Evolutionary conservation across 2,329 filamentous ascomycete genomes (phyloP).

Genomic region (Fusarium sp.): DNA sequence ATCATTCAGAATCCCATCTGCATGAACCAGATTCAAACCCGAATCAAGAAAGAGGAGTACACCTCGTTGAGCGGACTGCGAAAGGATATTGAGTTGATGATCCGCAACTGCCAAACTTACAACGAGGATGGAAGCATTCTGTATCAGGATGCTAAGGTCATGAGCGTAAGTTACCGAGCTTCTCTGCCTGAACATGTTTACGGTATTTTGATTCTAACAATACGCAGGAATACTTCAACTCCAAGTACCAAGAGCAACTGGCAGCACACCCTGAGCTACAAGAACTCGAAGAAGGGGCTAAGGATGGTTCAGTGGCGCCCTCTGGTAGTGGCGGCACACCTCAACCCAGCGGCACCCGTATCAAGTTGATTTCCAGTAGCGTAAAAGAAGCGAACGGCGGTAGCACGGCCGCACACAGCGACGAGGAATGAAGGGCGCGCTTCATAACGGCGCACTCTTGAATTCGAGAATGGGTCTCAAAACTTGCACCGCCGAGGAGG

Average conservation of each 20-base stretch:
- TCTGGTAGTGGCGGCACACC: constrained; percentile 74
- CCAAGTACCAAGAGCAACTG: constrained; percentile 66
- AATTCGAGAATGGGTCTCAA: constrained; percentile 17
- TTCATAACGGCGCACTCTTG: constrained; percentile 11
- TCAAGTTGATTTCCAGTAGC: constrained; percentile 73
- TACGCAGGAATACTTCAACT: constrained; percentile 68
- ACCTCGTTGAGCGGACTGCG: constrained; percentile 82
- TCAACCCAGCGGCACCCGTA: constrained; percentile 72
- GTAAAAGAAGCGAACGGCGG: constrained; percentile 56
- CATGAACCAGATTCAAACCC: constrained; percentile 94
- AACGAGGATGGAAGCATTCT: constrained; percentile 96
- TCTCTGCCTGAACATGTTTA: neutral
- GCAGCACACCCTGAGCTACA: constrained; percentile 67
- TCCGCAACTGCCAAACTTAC: constrained; percentile 92
- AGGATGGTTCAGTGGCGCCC: constrained; percentile 59
- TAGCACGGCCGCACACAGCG: constrained; percentile 62
- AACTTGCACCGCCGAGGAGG: constrained; percentile 32
- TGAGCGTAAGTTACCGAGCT: constrained; percentile 73
- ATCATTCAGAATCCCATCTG: constrained; percentile 93
- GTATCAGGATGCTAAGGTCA: constrained; percentile 91
- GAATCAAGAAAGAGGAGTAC: constrained; percentile 97
- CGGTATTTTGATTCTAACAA: constrained; percentile 51
- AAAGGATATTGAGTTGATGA: constrained; percentile 85
- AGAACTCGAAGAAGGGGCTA: constrained; percentile 65
- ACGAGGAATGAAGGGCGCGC: constrained; percentile 61